These are phyloP conservation scores for Sicyos baderoa DNA, from an alignment of 306 rosid genomes.

Conservation along the genomic window DNA sequence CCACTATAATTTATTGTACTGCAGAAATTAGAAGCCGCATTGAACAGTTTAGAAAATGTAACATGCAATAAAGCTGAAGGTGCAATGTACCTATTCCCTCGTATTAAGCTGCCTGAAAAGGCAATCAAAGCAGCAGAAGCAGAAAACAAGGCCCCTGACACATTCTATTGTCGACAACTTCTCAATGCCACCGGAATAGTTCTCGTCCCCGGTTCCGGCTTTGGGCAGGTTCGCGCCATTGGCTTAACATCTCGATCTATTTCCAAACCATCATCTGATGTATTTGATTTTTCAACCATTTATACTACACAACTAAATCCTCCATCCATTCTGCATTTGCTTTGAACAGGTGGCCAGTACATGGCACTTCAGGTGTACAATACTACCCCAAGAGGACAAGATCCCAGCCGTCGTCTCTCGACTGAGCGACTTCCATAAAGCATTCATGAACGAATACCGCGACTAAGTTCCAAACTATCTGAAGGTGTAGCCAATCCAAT, in stretches of 20 bases:
- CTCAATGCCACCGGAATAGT: constrained; percentile 82
- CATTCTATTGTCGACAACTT: constrained; percentile 60
- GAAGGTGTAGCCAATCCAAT: constrained; percentile 7
- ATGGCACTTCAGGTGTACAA: constrained; percentile 97
- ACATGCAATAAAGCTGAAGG: constrained; percentile 95
- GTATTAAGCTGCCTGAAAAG: constrained; percentile 50
- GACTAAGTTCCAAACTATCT: constrained; percentile 26
- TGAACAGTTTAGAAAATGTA: constrained; percentile 70
- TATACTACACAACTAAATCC: neutral
- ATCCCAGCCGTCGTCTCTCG: constrained; percentile 69
- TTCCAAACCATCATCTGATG: neutral
- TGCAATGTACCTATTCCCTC: constrained; percentile 89
- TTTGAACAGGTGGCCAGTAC: constrained; percentile 72
- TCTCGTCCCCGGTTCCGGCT: constrained; percentile 91
- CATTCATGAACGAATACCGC: constrained; percentile 66
- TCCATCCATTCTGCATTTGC: neutral
- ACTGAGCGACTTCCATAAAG: constrained; percentile 68
- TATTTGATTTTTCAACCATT: neutral
- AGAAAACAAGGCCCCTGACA: constrained; percentile 52
- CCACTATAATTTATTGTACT: neutral
- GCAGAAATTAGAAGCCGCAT: constrained; percentile 64
- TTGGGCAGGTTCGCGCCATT: constrained; percentile 61
- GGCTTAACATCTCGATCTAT: constrained; percentile 1
- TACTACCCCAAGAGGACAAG: constrained; percentile 86
- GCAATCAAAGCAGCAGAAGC: constrained; percentile 80